These are phyloP conservation scores for Penicillium daleae DNA, from an alignment of 495 filamentous ascomycete species.

Conservation along the genomic window DNA sequence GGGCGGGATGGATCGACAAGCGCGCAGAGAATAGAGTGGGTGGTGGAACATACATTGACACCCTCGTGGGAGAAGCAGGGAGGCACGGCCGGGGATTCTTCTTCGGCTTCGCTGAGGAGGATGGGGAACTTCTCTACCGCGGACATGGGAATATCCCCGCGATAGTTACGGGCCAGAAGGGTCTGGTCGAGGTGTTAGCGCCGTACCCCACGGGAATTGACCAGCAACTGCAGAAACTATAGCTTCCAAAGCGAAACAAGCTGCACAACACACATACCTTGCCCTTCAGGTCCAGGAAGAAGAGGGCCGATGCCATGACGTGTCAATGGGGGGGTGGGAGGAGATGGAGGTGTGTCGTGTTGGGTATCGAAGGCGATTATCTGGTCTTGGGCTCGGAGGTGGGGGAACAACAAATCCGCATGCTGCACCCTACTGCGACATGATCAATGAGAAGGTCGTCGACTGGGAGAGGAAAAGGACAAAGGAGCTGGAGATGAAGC, in stretches of 20 bases:
- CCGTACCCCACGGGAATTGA: slow-evolving; percentile 13
- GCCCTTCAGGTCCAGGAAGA: slow-evolving; percentile 99
- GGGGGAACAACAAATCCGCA: slow-evolving; percentile 21
- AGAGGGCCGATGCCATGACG: slow-evolving; percentile 94
- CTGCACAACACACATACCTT: slow-evolving; percentile 65
- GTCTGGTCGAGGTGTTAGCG: slow-evolving; percentile 63
- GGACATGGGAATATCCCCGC: slow-evolving; percentile 99
- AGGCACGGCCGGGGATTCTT: slow-evolving; percentile 96
- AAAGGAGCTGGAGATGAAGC: not conserved
- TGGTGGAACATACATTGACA: slow-evolving; percentile 75
- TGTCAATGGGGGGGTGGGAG: slow-evolving; percentile 27
- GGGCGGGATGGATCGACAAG: slow-evolving; percentile 14
- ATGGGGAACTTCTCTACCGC: slow-evolving; percentile 98
- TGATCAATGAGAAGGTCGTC: slow-evolving; percentile 11
- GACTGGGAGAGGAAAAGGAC: slow-evolving; percentile 10
- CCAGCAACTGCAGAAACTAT: not conserved
- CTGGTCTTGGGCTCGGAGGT: slow-evolving; percentile 16
- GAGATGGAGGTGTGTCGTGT: slow-evolving; percentile 11
- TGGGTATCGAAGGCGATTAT: slow-evolving; percentile 16
- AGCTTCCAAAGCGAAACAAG: not conserved
- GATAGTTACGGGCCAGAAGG: slow-evolving; percentile 97
- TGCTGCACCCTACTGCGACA: slow-evolving; percentile 24
- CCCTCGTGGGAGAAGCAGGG: slow-evolving; percentile 99
- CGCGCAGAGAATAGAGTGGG: slow-evolving; percentile 7
- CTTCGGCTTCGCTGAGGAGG: slow-evolving; percentile 97